These are phyloP conservation scores for Metschnikowia cubensis DNA, from an alignment of 805 yeast genomes.

Conservation along the genomic window DNA sequence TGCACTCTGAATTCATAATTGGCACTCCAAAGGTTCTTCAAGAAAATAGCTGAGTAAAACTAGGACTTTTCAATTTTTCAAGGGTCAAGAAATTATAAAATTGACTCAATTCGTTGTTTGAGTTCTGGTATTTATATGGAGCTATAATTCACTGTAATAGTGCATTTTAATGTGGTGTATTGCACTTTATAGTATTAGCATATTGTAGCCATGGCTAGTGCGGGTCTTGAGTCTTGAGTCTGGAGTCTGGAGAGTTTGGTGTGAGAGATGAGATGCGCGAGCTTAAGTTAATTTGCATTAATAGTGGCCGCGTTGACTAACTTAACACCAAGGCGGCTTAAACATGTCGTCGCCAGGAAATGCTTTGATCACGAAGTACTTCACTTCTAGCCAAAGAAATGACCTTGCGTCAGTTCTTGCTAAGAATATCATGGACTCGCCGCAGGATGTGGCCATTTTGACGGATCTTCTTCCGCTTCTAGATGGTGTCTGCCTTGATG, in stretches of 20 bases:
- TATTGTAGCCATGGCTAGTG: no score
- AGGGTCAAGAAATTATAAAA: no score
- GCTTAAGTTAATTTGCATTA: neutral
- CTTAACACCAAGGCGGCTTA: neutral
- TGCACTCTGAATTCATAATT: no score
- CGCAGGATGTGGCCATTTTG: conserved; percentile 12
- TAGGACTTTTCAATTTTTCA: no score
- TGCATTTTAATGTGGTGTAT: neutral
- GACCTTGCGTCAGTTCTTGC: conserved; percentile 7
- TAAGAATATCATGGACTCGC: conserved; percentile 2
- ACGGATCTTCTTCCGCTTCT: conserved; percentile 12
- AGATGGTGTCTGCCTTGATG: conserved; percentile 1
- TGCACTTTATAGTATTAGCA: neutral
- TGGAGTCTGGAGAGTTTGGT: neutral
- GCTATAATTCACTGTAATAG: no score
- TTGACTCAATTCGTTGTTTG: no score
- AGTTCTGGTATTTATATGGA: no score
- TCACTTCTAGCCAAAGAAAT: conserved; percentile 8
- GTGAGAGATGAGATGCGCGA: conserved; percentile 2
- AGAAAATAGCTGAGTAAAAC: no score
- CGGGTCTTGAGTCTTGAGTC: neutral
- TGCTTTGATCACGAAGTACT: conserved; percentile 8
- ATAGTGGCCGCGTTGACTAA: neutral
- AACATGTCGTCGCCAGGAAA: neutral
- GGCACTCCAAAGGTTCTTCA: no score